Base-by-base conservation (phyloP, 441 rosid genomes). In the Populus hybrid region DNA sequence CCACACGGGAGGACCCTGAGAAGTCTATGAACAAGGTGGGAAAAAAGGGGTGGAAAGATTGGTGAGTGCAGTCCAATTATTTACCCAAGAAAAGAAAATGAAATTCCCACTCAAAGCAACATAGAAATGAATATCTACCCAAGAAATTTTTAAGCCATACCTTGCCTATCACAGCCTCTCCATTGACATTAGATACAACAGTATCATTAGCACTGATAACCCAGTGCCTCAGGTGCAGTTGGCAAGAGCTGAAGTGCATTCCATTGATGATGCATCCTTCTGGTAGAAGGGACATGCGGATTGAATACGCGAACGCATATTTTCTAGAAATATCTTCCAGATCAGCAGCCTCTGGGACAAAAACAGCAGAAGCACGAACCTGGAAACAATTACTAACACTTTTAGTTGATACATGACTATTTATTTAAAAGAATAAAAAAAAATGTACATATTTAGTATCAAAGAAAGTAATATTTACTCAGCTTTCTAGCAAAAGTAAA, bases 361-460 rank as follows among this genome's bases (percentile, higher is more conserved):
- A 86, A 59, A 92, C 89, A 80, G 95, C 86, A 63, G 97, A 93
- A 69, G 92, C 89, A 75, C 94, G 91, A 21, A 93, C 82, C 94
- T 93, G 83, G 77, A 70, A 72, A 67, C 77, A 42, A 40, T 35
- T 68, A 77, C 67, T 1, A 66, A 57, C 38, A 57, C 72, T 59
- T 36, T 26, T 26, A n/a, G 32, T 12, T 20, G 20, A 35, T 21
- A 32, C n/a, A 73, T 26, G 38, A 40, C 21, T 12, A 21, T 67
- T 50, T 38, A 35, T 18, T 9, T 64, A 50, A 32, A 67, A 23
- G 71, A 46, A 10, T 10, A 18, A 69, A 32, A 23, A 79, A 61
- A 40, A 18, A 46, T 6, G 46, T 2, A 59, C 20, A 28, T n/a
- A 70, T 42, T 38, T 10, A 30, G 53, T 26, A 20, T 66, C 12